These are phyloP conservation scores for Haplosporangium gracile DNA, from an alignment of 192 early-diverging fungal genomes.

Conservation along the genomic window DNA sequence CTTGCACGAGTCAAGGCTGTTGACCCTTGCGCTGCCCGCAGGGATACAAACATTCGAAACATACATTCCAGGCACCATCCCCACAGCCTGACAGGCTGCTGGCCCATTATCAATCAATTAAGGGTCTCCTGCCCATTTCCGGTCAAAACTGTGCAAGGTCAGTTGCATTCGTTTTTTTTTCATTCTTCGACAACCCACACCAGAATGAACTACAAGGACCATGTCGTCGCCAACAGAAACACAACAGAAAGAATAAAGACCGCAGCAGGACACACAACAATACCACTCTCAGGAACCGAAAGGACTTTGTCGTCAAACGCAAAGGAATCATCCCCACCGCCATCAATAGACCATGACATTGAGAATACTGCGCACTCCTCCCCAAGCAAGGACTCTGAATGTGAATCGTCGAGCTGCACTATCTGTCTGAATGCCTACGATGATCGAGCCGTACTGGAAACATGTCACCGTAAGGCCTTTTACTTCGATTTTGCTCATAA, in stretches of 20 bases:
- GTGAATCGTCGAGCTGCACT: slow-evolving; percentile 8
- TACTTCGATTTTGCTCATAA: background rate
- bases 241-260: background rate
- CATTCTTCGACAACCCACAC: background rate
- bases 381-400: background rate
- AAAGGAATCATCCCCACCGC: background rate
- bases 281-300: background rate
- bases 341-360: background rate
- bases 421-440: slow-evolving; percentile 34
- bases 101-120: background rate
- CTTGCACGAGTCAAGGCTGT: background rate
- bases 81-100: too few species aligned
- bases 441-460: slow-evolving; percentile 26
- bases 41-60: too few species aligned
- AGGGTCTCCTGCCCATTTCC: background rate
- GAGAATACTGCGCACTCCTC: too few species aligned
- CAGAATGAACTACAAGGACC: slow-evolving; percentile 1
- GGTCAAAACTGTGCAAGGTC: background rate
- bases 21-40: too few species aligned
- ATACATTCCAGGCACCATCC: background rate
- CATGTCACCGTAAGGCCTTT: slow-evolving; percentile 29
- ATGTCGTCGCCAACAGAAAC: background rate
- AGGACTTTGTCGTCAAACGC: background rate
- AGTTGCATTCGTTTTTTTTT: background rate
- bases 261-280: background rate